phyloP scores from a whole-genome alignment of 2,329 filamentous ascomycete species.

The Fusarium ambrosium region DNA sequence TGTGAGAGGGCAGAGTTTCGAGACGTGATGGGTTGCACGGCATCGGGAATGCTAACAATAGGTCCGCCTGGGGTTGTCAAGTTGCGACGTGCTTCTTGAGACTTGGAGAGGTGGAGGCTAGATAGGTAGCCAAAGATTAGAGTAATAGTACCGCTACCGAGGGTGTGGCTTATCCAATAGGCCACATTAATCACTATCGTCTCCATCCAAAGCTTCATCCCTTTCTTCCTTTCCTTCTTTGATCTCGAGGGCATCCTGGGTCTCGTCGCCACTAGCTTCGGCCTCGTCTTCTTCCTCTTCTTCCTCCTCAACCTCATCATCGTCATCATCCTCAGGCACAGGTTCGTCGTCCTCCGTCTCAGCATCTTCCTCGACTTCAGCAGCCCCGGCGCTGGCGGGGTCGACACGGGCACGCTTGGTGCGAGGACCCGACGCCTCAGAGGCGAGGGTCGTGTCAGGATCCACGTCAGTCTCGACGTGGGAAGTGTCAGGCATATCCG shows the following conservation, averaged over 20 bases:
- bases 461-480: constrained; percentile 49
- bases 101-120: background rate
- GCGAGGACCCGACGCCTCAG: constrained; percentile 53
- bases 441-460: constrained; percentile 50
- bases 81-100: background rate
- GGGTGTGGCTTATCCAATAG: background rate
- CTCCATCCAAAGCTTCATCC: constrained; percentile 74
- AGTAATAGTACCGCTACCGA: background rate
- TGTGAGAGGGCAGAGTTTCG: constrained; percentile 29
- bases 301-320: constrained; percentile 64
- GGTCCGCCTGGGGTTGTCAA: background rate
- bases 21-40: constrained; percentile 17
- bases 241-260: constrained; percentile 67
- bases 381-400: constrained; percentile 51
- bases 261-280: constrained; percentile 65
- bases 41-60: constrained; percentile 6
- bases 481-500: constrained; percentile 55
- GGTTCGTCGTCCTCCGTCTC: constrained; percentile 59
- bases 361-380: constrained; percentile 54
- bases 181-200: constrained; percentile 68
- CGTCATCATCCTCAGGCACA: constrained; percentile 60
- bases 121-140: background rate
- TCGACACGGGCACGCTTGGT: constrained; percentile 64
- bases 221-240: constrained; percentile 62
- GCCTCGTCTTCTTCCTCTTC: constrained; percentile 59